phyloP scores from a whole-genome alignment of 495 filamentous ascomycete species.

The Penicillium pulvis region DNA sequence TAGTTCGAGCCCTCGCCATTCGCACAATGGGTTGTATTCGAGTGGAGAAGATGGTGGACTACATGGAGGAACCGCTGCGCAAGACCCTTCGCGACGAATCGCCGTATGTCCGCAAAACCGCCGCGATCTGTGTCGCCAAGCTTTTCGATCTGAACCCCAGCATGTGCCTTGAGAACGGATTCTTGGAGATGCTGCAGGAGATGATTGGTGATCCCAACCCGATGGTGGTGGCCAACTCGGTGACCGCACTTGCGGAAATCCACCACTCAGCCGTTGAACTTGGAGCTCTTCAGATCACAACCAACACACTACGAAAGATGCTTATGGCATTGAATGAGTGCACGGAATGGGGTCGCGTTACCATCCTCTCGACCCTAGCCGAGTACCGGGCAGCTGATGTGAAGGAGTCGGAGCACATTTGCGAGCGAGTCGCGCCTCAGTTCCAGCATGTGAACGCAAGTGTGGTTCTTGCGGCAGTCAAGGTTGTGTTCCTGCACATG shows the following conservation, averaged over 20 bases:
- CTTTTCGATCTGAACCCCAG: conserved; percentile 91
- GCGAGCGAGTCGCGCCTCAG: conserved; percentile 91
- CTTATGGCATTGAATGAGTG: conserved; percentile 97
- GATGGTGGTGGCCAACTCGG: conserved; percentile 97
- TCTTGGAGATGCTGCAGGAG: conserved; percentile 93
- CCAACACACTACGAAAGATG: conserved; percentile 85
- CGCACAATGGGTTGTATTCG: conserved; percentile 99
- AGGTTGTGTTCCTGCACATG: conserved; percentile 98
- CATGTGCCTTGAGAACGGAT: conserved; percentile 95
- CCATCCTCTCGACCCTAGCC: conserved; percentile 85
- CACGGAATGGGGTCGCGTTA: conserved; percentile 98
- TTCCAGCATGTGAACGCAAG: conserved; percentile 99
- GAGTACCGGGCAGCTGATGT: conserved; percentile 84
- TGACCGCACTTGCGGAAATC: conserved; percentile 92
- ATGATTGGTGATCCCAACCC: conserved; percentile 97
- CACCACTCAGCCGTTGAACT: conserved; percentile 88
- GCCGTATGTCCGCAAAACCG: conserved; percentile 97
- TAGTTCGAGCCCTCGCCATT: conserved; percentile 92
- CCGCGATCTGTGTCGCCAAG: conserved; percentile 96
- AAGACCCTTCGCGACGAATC: conserved; percentile 98
- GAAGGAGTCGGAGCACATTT: conserved; percentile 98
- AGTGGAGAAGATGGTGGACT: conserved; percentile 99
- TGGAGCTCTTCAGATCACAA: conserved; percentile 76
- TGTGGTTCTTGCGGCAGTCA: conserved; percentile 95
- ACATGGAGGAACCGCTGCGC: conserved; percentile 97